Base-by-base conservation (phyloP, 208 protist genomes). In the Trypanosoma cruzi region DNA sequence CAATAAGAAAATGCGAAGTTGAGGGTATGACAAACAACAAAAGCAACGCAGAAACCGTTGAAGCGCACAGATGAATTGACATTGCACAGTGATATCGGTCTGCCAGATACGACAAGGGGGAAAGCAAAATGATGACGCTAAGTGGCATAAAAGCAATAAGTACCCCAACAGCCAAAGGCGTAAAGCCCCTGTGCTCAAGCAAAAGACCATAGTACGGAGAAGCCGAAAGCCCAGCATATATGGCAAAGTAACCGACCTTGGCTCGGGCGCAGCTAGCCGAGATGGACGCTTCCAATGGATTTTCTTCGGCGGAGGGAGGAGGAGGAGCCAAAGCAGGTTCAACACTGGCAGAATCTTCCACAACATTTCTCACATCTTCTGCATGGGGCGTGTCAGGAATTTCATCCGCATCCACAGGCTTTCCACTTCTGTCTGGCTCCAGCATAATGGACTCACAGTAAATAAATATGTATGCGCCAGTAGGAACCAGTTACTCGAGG, bases 171-270 rank as follows among this genome's bases (percentile, higher is more conserved):
- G 37, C 42, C 1, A 44, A 22, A 7, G 69, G 64, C 4, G 63
- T 56, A 36, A 76, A 49, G 5, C 62, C 69, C 0, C 59, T 56
- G 54, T 50, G 50, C 42, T 37, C 37, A 16, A 76, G 52, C 7
- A 80, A 40, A 16, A 67, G 32, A 24, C 74, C 66, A 54, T 75
- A 79, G 55, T 75, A 79, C 22, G 56, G 54, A 13, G 64, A 73
- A 1, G 63, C 42, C 22, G 74, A 60, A 32, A 75, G 62, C 5
- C 63, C 68, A 44, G 64, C 54, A 53, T 75, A 75, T 32, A 71
- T 29, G 20, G 40, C 20, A 31, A 69, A 69, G 42, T 69, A 69
- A 0, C 53, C 64, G 10, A 49, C 14, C n/a, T 61, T 58, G 0
- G 36, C 68, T 56, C 22, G 49, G 32, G 64, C 20, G 32, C 4